A percentile compares a stretch with the other conserved stretches of the same genome.
phyloP scores from a whole-genome alignment of 2,329 filamentous ascomycete species.

The Pseudogymnoascus sp. region DNA sequence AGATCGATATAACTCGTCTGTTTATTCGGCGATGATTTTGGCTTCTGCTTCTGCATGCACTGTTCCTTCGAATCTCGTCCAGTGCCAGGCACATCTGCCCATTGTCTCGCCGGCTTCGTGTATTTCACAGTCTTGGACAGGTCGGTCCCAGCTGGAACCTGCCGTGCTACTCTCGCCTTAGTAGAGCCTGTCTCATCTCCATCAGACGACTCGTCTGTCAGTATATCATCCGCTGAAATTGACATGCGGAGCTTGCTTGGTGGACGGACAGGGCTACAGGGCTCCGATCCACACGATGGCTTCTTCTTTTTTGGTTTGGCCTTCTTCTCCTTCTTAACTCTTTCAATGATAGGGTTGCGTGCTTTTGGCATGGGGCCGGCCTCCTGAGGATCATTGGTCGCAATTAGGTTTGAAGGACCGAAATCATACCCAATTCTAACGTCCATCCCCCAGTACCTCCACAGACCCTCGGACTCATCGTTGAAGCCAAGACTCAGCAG shows the following conservation, averaged over 20 bases:
- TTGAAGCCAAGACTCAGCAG: background rate
- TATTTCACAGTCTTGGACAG: background rate
- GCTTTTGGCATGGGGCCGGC: background rate
- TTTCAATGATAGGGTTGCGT: background rate
- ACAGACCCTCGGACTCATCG: background rate
- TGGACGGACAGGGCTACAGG: background rate
- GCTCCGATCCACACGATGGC: background rate
- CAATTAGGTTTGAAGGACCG: background rate
- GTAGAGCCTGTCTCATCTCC: background rate
- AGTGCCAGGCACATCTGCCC: background rate
- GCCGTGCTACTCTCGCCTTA: background rate
- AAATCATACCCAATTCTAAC: background rate
- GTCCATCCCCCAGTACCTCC: background rate
- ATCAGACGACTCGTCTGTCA: background rate
- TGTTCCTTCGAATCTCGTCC: background rate
- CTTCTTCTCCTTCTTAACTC: background rate
- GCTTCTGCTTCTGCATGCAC: background rate
- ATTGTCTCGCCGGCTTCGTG: background rate
- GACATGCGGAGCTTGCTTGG: slow-evolving; percentile 1
- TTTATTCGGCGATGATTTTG: background rate
- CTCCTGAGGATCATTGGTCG: background rate
- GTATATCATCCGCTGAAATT: background rate
- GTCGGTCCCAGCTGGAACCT: background rate
- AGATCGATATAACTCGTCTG: background rate
- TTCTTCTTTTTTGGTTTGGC: background rate